Evolutionary conservation across 768 basidiomycete genomes (phyloP).

Genomic region (Daedaleopsis sinensis): DNA sequence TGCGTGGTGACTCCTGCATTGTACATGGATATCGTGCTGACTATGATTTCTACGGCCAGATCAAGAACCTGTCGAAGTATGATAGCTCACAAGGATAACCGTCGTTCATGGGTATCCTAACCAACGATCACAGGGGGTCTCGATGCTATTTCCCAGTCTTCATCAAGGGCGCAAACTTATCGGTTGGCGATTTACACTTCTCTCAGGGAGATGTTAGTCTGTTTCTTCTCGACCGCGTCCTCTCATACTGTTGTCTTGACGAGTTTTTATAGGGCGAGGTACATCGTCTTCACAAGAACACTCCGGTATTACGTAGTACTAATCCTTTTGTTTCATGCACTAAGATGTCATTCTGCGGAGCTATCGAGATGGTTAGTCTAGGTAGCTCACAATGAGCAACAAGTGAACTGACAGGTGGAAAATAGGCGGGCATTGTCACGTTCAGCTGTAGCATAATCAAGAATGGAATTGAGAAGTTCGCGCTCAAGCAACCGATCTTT

Average conservation of each 20-base stretch:
- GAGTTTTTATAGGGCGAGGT: slow-evolving; percentile 56
- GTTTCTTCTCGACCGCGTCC: slow-evolving; percentile 11
- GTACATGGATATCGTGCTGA: not conserved
- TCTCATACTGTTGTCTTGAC: slow-evolving; percentile 9
- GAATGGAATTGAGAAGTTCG: slow-evolving; percentile 73
- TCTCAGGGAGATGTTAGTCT: slow-evolving; percentile 69
- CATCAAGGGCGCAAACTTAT: slow-evolving; percentile 73
- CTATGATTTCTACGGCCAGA: slow-evolving; percentile 40
- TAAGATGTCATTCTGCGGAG: slow-evolving; percentile 74
- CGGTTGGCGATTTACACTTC: slow-evolving; percentile 80
- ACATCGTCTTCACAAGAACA: slow-evolving; percentile 6
- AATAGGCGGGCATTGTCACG: slow-evolving; percentile 69
- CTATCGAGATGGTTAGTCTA: slow-evolving; percentile 64
- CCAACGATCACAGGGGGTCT: slow-evolving; percentile 49
- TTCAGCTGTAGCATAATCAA: slow-evolving; percentile 75
- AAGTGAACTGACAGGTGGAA: slow-evolving; percentile 20
- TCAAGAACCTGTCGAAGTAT: slow-evolving; percentile 73
- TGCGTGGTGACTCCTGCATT: slow-evolving; percentile 27
- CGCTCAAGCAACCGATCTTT: slow-evolving; percentile 75
- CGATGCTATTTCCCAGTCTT: slow-evolving; percentile 80
- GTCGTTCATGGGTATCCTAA: too few relatives aligned
- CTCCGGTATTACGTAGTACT: not conserved
- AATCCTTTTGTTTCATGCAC: not conserved
- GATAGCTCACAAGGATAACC: not conserved
- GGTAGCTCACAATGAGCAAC: not conserved